These are phyloP conservation scores for Hyaloperonospora arabidopsidis DNA, from an alignment of 352 stramenopile genomes.

Conservation along the genomic window DNA sequence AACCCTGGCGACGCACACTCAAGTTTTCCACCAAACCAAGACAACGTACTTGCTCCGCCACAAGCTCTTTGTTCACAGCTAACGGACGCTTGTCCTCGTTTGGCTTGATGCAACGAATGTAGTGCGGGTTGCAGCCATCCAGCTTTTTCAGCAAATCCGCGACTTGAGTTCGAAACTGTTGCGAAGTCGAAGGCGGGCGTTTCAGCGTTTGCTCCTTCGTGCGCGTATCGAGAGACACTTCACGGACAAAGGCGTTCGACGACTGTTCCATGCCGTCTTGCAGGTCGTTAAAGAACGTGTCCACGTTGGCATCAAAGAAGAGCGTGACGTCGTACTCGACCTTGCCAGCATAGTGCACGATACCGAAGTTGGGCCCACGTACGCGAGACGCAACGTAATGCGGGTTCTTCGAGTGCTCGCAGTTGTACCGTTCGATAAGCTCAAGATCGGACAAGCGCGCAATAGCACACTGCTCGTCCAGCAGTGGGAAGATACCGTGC, in stretches of 20 bases:
- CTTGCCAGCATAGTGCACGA: constrained; percentile 80
- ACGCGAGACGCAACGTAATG: constrained; percentile 72
- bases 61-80: constrained; percentile 53
- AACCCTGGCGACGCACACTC: constrained; percentile 76
- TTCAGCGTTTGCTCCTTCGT: constrained; percentile 78
- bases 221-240: constrained; percentile 76
- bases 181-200: constrained; percentile 71
- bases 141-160: constrained; percentile 75
- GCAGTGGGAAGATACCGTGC: constrained; percentile 71
- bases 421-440: constrained; percentile 74
- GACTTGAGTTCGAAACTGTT: constrained; percentile 80
- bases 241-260: constrained; percentile 60
- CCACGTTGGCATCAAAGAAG: constrained; percentile 81
- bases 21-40: constrained; percentile 78
- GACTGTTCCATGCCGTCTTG: constrained; percentile 66
- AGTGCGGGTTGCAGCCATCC: constrained; percentile 83
- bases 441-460: constrained; percentile 59
- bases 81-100: constrained; percentile 85
- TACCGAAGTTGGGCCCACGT: constrained; percentile 64
- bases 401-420: constrained; percentile 54
- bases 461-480: constrained; percentile 78
- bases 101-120: constrained; percentile 88
- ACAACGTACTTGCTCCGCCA: constrained; percentile 73
- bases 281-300: constrained; percentile 82
- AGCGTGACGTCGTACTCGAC: constrained; percentile 82